Percentiles rank a stretch among this genome's conserved stretches.
Evolutionary conservation across 129 eudicot genomes (phyloP).

Genomic region (Glebionis coronaria): DNA sequence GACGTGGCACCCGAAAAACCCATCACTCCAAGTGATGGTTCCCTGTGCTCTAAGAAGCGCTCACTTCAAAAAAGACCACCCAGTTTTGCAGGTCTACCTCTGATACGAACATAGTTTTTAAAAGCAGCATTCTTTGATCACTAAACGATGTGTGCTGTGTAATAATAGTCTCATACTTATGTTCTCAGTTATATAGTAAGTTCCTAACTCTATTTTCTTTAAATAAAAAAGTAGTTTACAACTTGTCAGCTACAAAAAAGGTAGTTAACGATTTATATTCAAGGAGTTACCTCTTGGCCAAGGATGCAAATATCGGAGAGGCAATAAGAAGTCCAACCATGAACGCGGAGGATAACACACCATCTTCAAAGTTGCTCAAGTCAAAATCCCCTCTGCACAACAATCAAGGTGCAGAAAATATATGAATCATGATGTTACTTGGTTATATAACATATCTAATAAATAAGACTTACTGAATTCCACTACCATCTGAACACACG

Average conservation of each 20-base stretch:
- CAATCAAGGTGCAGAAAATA: background rate
- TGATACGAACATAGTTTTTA: background rate
- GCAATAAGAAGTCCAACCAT: constrained; percentile 88
- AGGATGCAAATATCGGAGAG: constrained; percentile 70
- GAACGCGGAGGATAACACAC: constrained; percentile 81
- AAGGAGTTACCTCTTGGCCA: background rate
- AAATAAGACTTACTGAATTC: constrained; percentile 72
- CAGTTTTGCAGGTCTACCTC: background rate
- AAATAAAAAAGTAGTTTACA: background rate
- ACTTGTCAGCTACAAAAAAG: background rate
- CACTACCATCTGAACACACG: constrained; percentile 70
- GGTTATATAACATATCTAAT: background rate
- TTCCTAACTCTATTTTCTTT: background rate
- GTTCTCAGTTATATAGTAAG: background rate
- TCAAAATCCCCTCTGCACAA: constrained; percentile 61
- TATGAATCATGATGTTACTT: constrained; percentile 4
- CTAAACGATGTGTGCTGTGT: background rate
- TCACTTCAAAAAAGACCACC: background rate
- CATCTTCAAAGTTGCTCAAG: constrained; percentile 75
- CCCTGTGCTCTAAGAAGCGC: too few relatives aligned
- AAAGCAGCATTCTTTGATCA: background rate
- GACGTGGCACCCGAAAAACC: too few relatives aligned
- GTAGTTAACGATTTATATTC: background rate
- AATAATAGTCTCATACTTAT: background rate
- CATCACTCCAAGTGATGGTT: too few relatives aligned